Base-by-base conservation (phyloP, 1,284 basidiomycete genomes). In the Microbotryum silenes-acaulis region DNA sequence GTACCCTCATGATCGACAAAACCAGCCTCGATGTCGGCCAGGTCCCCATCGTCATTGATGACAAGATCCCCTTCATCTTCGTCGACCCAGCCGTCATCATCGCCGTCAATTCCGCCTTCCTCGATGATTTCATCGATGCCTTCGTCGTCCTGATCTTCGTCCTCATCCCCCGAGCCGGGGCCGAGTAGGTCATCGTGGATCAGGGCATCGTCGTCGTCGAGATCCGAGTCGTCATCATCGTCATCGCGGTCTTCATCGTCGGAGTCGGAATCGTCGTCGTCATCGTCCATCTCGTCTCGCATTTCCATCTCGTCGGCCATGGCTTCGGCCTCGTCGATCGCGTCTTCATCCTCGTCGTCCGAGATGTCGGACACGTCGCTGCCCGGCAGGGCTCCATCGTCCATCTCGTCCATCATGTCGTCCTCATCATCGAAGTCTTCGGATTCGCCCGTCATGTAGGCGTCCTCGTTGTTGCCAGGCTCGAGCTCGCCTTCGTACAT, bases 401-500 rank as follows among this genome's bases (percentile, higher is more conserved):
- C 65, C 61, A 64, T 61, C 37, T 67, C 65, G 4, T 66, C 65
- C 63, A 66, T 65, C 54, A 63, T 60, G 20, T 87, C 87, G 63
- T 81, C 77, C 31, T 74, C 71, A 53, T 74, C 72, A 47, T 72
- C 69, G 23, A 71, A 73, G 50, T 76, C 77, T 37, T 66, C 69
- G 14, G 60, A 65, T 18, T 63, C 67, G 7, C 63, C 64, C 4
- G 68, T 67, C 58, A 67, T 70, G 62, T 69, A 71, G 52, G 67
- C 68, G 27, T 70, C 70, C 29, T 72, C 72, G 7, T 64, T 64
- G 47, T 70, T 68, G 21, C 70, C 71, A 18, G 69, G 66, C 59
- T 74, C 73, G 25, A 73, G 68, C 64, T 74, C 72, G 47, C 72
- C 73, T 55, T 73, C 86, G 73, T 77, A 89, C 91, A 98, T 93